Percentiles rank a stretch among this genome's conserved stretches.
phyloP scores from a whole-genome alignment of 169 alveolate species.

The Theileria annulata region DNA sequence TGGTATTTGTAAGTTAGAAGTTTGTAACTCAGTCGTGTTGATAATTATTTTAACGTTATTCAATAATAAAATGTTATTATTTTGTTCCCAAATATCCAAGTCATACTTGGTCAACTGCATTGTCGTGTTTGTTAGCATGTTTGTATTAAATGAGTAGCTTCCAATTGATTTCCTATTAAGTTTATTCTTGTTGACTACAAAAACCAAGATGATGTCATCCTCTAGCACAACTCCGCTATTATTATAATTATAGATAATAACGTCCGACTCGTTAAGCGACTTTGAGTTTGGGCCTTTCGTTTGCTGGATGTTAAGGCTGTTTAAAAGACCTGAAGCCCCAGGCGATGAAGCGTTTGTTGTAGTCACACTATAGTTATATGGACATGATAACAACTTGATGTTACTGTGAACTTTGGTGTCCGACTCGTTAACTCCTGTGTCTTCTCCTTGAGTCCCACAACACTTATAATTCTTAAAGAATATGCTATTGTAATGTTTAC shows the following conservation, averaged over 20 bases:
- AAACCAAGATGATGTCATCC: slow-evolving; percentile 70
- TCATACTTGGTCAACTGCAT: slow-evolving; percentile 49
- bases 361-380: not conserved
- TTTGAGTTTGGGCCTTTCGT: slow-evolving; percentile 19
- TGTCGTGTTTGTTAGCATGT: slow-evolving; percentile 46
- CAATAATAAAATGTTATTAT: slow-evolving; percentile 2
- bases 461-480: slow-evolving; percentile 1
- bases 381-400: not conserved
- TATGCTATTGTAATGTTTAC: not conserved
- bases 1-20: not conserved
- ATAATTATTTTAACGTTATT: slow-evolving; percentile 51
- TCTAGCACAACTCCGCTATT: slow-evolving; percentile 66
- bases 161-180: slow-evolving; percentile 58
- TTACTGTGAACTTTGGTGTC: not conserved
- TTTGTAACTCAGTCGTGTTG: slow-evolving; percentile 9
- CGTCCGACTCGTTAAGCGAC: slow-evolving; percentile 8
- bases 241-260: slow-evolving; percentile 8
- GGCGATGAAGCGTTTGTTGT: not conserved
- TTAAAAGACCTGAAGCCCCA: not conserved
- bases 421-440: not conserved
- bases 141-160: slow-evolving; percentile 74
- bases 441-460: not conserved
- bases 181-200: slow-evolving; percentile 67
- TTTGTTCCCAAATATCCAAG: slow-evolving; percentile 62
- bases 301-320: not conserved